Base-by-base conservation (phyloP, 2,329 filamentous ascomycete species). In the Colletotrichum tropicicola region DNA sequence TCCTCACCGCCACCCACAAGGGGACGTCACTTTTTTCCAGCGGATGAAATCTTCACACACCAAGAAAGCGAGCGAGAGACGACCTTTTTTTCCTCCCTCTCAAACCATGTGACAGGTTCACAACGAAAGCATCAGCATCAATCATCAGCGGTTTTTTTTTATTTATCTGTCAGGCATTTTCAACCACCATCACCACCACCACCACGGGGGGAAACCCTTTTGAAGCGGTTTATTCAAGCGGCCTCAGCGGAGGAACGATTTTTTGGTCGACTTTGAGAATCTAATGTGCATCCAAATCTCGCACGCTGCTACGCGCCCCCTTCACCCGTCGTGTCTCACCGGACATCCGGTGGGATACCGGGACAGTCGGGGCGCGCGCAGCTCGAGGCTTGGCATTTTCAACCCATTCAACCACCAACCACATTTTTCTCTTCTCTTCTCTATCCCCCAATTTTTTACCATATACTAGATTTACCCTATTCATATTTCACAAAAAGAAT, bases 81-180 rank as follows among this genome's bases (percentile, higher is more conserved):
- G 28, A 49, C 35, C 25, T 15, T 58, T 41, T 25, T 43, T 41
- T 17, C 23, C 17, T 35, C n/a, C 13, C 25, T 12, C 15, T 19
- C 2, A 15, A 13, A 21, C 35, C 4, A 27, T 41, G 60, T 64
- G 60, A 64, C 55, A 45, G 60, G 60, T 28, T 64, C 47, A 64
- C 60, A 39, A 54, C 37, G 7, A 28, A 48, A 51, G 47, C 47
- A 53, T 30, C 30, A 64, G 43, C 32, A 58, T 43, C 39, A 55
- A 49, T 52, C 58, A 61, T 61, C 30, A 64, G 60, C 55, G 59
- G 37, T 28, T 47, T 15, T 21, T 30, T 48, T 27, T 23, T 39
- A 30, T 32, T 52, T 6, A 32, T 17, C 23, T 25, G 15, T 43
- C 32, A 25, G 25, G 60, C 60, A 64, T 64, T 64, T 64, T 59